Conservation (phyloP, 352 stramenopile genomes). For the Phytophthora sojae region DNA sequence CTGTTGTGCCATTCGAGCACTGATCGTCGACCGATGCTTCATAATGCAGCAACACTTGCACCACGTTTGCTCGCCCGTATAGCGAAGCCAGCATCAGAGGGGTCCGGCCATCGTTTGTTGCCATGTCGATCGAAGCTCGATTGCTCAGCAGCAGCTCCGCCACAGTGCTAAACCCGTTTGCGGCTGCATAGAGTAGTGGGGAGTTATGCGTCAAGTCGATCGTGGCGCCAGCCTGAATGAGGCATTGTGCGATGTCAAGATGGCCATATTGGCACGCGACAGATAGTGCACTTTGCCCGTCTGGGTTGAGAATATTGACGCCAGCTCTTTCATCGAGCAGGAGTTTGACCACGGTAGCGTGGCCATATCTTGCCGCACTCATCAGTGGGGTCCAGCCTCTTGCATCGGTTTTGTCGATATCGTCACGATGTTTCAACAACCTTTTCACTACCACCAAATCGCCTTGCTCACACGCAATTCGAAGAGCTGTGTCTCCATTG, state of each 20-base stretch:
- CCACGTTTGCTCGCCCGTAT: background rate
- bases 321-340: background rate
- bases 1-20: background rate
- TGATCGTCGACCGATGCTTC: background rate
- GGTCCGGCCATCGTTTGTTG: background rate
- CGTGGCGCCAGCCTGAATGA: background rate
- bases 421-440: background rate
- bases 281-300: background rate
- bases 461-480: background rate
- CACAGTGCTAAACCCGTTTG: background rate
- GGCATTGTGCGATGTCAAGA: background rate
- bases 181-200: background rate
- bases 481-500: background rate
- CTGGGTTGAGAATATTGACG: background rate
- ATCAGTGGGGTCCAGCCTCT: background rate
- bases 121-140: background rate
- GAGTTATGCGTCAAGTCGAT: background rate
- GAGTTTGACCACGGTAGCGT: background rate
- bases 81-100: background rate
- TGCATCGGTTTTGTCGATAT: background rate
- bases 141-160: background rate
- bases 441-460: background rate
- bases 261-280: background rate
- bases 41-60: background rate
- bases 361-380: background rate